Evolutionary conservation across 2,329 filamentous ascomycete genomes (phyloP).

Genomic region (Boeremia exigua): DNA sequence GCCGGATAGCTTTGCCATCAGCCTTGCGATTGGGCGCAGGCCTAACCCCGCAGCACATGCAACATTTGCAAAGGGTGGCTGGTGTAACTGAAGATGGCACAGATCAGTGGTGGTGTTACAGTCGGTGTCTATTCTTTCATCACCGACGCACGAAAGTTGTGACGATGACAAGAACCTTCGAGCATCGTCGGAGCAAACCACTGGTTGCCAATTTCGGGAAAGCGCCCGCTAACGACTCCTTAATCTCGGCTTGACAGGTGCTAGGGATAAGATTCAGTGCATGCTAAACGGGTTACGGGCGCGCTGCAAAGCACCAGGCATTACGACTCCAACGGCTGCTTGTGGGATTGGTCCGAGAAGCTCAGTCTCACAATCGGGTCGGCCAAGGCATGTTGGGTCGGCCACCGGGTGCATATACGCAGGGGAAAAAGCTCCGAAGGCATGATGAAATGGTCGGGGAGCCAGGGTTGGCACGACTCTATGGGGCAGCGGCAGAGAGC

Average conservation of each 20-base stretch:
- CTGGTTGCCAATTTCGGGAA: slow-evolving; percentile 28
- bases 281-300: slow-evolving; percentile 35
- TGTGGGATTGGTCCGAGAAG: slow-evolving; percentile 38
- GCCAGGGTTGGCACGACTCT: slow-evolving; percentile 16
- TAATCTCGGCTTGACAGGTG: slow-evolving; percentile 46
- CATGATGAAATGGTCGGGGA: slow-evolving; percentile 22
- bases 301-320: slow-evolving; percentile 37
- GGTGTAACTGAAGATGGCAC: slow-evolving; percentile 19
- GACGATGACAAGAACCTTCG: slow-evolving; percentile 31
- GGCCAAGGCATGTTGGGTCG: slow-evolving; percentile 33
- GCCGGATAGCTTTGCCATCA: slow-evolving; percentile 23
- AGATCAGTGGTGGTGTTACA: slow-evolving; percentile 15
- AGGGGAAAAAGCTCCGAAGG: slow-evolving; percentile 36
- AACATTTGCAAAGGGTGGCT: slow-evolving; percentile 5
- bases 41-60: slow-evolving; percentile 15
- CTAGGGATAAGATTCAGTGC: slow-evolving; percentile 28
- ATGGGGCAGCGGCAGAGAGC: slow-evolving; percentile 16
- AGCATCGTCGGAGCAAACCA: slow-evolving; percentile 15
- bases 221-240: slow-evolving; percentile 42
- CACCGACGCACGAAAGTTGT: slow-evolving; percentile 20
- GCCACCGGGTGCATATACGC: slow-evolving; percentile 31
- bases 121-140: slow-evolving; percentile 16
- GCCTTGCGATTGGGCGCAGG: slow-evolving; percentile 21
- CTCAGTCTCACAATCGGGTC: slow-evolving; percentile 25
- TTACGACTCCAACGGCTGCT: slow-evolving; percentile 41